A percentile compares a stretch with the other conserved stretches of the same genome.
phyloP scores from a whole-genome alignment of 441 rosid species.

The Monsonia emarginata region DNA sequence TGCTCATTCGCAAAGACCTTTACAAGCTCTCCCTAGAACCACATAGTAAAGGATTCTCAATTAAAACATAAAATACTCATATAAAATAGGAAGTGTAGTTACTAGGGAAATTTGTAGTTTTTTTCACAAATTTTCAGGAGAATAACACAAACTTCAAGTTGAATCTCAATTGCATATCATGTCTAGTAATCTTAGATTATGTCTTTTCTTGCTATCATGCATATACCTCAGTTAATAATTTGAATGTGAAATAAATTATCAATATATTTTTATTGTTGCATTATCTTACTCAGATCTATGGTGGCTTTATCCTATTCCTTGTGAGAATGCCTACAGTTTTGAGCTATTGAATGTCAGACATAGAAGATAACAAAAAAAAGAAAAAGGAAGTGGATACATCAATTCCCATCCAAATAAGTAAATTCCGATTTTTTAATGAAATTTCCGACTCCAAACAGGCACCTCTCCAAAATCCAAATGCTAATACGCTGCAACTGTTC shows the following conservation, averaged over 20 bases:
- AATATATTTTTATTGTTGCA: not conserved
- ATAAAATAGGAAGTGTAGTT: not conserved
- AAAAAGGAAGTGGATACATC: too few relatives aligned
- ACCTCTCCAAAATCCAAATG: not conserved
- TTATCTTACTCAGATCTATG: not conserved
- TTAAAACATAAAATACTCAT: constrained; percentile 7
- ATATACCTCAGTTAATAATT: not conserved
- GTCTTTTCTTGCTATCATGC: not conserved
- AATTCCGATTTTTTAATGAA: not conserved
- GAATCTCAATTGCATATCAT: not conserved
- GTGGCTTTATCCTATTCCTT: not conserved
- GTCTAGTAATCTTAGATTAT: too few relatives aligned
- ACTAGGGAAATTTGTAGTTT: not conserved
- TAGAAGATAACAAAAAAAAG: not conserved
- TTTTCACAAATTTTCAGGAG: not conserved
- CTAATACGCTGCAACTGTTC: not conserved
- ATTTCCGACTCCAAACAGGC: not conserved
- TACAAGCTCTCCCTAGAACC: constrained; percentile 83
- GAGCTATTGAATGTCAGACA: not conserved
- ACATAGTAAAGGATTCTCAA: constrained; percentile 18
- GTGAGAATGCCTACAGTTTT: not conserved
- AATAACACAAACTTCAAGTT: not conserved
- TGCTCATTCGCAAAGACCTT: constrained; percentile 91
- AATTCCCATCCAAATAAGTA: not conserved
- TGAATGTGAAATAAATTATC: not conserved